Conservation (phyloP, 2,329 filamentous ascomycete species). For the Epichloe hybrida region DNA sequence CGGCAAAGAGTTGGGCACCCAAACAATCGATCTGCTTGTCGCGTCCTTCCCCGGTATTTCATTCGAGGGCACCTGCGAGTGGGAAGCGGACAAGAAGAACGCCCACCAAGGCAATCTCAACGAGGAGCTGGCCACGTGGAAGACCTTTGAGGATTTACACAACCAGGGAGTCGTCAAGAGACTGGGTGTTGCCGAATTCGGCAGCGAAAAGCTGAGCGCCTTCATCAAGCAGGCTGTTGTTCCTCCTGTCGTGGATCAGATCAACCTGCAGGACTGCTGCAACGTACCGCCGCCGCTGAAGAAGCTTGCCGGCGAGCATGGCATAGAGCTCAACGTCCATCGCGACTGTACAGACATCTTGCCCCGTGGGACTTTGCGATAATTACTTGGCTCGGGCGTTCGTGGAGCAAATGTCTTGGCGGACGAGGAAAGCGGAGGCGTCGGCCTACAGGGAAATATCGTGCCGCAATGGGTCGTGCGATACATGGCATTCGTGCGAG, state of each 20-base stretch:
- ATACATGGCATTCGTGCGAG: slow-evolving; percentile 88
- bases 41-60: slow-evolving; percentile 86
- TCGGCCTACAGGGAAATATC: slow-evolving; percentile 62
- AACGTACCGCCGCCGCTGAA: slow-evolving; percentile 83
- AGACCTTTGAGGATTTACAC: slow-evolving; percentile 60
- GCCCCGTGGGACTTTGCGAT: slow-evolving; percentile 69
- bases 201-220: slow-evolving; percentile 63
- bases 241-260: slow-evolving; percentile 78
- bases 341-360: slow-evolving; percentile 89
- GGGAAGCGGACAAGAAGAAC: slow-evolving; percentile 52
- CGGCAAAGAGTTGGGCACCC: slow-evolving; percentile 61
- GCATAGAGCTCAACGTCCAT: slow-evolving; percentile 83
- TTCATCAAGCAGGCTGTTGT: slow-evolving; percentile 61
- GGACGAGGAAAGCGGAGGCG: slow-evolving; percentile 32
- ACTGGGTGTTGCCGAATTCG: slow-evolving; percentile 84
- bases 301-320: slow-evolving; percentile 66
- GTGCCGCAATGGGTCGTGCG: slow-evolving; percentile 91
- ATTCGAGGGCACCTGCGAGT: slow-evolving; percentile 87
- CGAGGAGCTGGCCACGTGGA: slow-evolving; percentile 55
- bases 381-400: slow-evolving; percentile 62
- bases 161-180: slow-evolving; percentile 56
- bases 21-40: slow-evolving; percentile 74
- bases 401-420: slow-evolving; percentile 66
- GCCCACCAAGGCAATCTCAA: slow-evolving; percentile 50
- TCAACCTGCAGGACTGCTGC: slow-evolving; percentile 92